These are phyloP conservation scores for Didymella lethalis DNA, from an alignment of 2,329 filamentous ascomycete species.

Conservation along the genomic window DNA sequence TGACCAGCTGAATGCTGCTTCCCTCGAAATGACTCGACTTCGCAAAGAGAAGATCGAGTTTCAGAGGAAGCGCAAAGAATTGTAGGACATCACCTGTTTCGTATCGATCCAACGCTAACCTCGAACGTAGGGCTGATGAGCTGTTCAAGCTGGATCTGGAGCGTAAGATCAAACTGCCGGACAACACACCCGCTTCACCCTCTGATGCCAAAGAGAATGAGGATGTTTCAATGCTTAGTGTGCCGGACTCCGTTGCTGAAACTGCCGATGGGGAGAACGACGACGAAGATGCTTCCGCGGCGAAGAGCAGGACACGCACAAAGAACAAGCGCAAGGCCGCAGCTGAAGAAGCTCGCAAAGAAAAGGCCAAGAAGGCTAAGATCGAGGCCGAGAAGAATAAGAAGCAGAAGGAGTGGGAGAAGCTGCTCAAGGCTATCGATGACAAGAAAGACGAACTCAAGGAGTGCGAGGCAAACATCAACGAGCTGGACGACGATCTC, in stretches of 20 bases:
- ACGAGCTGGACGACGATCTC: slow-evolving; percentile 85
- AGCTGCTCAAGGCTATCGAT: slow-evolving; percentile 86
- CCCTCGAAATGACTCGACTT: slow-evolving; percentile 91
- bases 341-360: slow-evolving; percentile 63
- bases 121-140: slow-evolving; percentile 68
- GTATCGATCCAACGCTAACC: slow-evolving; percentile 16
- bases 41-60: slow-evolving; percentile 95
- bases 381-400: slow-evolving; percentile 67
- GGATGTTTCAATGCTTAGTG: slow-evolving; percentile 64
- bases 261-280: slow-evolving; percentile 73
- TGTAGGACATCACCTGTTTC: slow-evolving; percentile 49
- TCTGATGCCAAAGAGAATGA: slow-evolving; percentile 59
- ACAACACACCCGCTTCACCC: slow-evolving; percentile 72
- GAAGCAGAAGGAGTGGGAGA: slow-evolving; percentile 87
- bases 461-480: slow-evolving; percentile 85
- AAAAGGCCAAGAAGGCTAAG: slow-evolving; percentile 71
- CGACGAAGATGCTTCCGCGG: slow-evolving; percentile 58
- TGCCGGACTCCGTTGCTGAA: slow-evolving; percentile 69
- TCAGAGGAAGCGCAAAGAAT: slow-evolving; percentile 76
- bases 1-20: slow-evolving; percentile 89
- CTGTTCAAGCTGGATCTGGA: slow-evolving; percentile 75
- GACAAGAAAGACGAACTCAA: slow-evolving; percentile 83
- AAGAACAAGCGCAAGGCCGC: slow-evolving; percentile 81
- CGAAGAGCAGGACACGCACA: slow-evolving; percentile 66
- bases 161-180: slow-evolving; percentile 74